These are phyloP conservation scores for Fusarium lateritium DNA, from an alignment of 2,329 filamentous ascomycete genomes.

Conservation along the genomic window DNA sequence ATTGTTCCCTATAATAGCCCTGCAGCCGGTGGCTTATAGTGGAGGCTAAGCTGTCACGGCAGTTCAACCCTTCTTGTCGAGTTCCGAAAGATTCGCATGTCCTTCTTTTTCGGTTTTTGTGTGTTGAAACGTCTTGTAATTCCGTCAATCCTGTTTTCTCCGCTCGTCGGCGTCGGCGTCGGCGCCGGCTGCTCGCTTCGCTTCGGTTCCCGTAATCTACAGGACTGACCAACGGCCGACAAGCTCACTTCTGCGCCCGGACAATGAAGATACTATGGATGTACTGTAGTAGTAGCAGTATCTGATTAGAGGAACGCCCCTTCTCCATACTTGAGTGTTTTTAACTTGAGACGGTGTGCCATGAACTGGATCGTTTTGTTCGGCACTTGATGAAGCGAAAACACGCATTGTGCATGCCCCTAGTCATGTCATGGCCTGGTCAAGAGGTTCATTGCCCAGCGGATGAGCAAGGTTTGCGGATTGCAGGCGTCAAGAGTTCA, in stretches of 20 bases:
- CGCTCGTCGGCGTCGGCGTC: conserved; percentile 4
- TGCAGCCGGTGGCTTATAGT: conserved; percentile 8
- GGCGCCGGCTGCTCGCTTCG: conserved; percentile 13
- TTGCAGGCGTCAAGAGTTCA: conserved; percentile 46
- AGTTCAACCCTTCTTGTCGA: conserved; percentile 15
- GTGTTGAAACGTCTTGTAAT: conserved; percentile 18
- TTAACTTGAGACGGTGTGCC: conserved; percentile 23
- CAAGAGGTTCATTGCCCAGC: conserved; percentile 1
- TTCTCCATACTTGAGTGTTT: conserved; percentile 24
- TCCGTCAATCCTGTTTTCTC: conserved; percentile 14
- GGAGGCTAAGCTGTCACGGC: conserved; percentile 17
- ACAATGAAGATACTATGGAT: conserved; percentile 9
- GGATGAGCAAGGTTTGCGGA: conserved; percentile 32
- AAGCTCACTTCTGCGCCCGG: conserved; percentile 41
- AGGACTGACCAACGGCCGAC: conserved; percentile 24
- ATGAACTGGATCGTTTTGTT: conserved; percentile 11
- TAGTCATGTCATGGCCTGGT: conserved; percentile 3
- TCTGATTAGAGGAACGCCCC: conserved; percentile 20
- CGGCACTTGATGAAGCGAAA: conserved; percentile 36
- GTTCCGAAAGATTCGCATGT: conserved; percentile 13
- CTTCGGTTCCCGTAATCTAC: conserved; percentile 14
- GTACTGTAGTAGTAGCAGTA: too few relatives aligned
- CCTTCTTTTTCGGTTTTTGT: conserved; percentile 10
- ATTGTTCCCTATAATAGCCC: conserved; percentile 29
- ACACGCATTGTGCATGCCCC: conserved; percentile 10